Percentiles rank a stretch among this genome's conserved stretches.
Evolutionary conservation across 2,329 filamentous ascomycete species (phyloP).

Genomic region (Aspergillus tanneri): DNA sequence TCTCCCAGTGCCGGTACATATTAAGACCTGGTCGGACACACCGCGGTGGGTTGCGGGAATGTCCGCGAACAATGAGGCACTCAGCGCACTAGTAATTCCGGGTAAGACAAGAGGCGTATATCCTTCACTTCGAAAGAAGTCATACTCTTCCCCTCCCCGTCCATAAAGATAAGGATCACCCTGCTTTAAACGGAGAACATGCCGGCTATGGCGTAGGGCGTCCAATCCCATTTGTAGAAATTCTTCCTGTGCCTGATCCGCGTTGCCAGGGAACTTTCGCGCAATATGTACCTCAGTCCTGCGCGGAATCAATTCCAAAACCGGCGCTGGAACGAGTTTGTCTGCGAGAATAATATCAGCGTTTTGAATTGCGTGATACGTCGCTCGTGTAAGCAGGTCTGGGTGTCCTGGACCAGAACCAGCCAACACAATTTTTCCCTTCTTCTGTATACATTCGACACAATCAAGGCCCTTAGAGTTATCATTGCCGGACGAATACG

Average conservation of each 20-base stretch:
- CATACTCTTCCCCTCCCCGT: slow-evolving; percentile 86
- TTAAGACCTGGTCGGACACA: slow-evolving; percentile 85
- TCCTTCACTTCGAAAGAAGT: slow-evolving; percentile 74
- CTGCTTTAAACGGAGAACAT: slow-evolving; percentile 88
- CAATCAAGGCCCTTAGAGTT: slow-evolving; percentile 18
- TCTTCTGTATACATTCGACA: slow-evolving; percentile 26
- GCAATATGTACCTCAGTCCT: slow-evolving; percentile 88
- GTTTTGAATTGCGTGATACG: slow-evolving; percentile 48
- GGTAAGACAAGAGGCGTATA: slow-evolving; percentile 74
- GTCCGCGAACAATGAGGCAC: slow-evolving; percentile 80
- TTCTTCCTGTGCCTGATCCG: slow-evolving; percentile 88
- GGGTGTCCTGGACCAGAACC: slow-evolving; percentile 92
- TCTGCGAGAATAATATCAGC: slow-evolving; percentile 54
- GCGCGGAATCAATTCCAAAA: slow-evolving; percentile 86
- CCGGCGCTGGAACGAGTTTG: slow-evolving; percentile 66
- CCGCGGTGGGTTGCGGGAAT: slow-evolving; percentile 87
- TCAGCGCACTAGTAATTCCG: slow-evolving; percentile 84
- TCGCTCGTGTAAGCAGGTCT: slow-evolving; percentile 74
- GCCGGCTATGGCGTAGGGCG: slow-evolving; percentile 67
- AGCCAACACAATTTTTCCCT: slow-evolving; percentile 78
- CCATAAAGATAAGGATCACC: slow-evolving; percentile 97
- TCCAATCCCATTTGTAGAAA: slow-evolving; percentile 75
- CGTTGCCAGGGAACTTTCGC: slow-evolving; percentile 96
- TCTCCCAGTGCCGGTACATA: slow-evolving; percentile 95
- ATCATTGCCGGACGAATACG: slow-evolving; percentile 55